Conservation (phyloP, 2,329 filamentous ascomycete species). For the Colletotrichum musae region DNA sequence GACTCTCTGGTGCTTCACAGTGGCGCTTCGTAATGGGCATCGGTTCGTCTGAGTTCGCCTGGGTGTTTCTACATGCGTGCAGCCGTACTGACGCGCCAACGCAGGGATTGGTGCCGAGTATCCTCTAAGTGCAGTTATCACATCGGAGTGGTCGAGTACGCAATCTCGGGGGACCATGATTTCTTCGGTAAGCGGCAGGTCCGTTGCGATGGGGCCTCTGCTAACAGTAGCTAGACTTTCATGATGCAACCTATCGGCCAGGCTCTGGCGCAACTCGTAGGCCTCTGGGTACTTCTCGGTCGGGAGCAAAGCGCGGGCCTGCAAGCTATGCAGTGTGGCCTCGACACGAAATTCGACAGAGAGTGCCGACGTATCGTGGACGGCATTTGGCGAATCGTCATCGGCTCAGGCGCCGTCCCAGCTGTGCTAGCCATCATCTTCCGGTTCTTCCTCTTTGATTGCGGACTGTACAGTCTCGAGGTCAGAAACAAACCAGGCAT, state of each 20-base stretch:
- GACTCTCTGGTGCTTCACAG: slow-evolving; percentile 41
- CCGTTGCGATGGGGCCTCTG: not conserved
- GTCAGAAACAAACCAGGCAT: slow-evolving; percentile 73
- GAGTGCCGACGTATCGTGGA: slow-evolving; percentile 66
- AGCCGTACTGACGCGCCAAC: not conserved
- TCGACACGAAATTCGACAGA: slow-evolving; percentile 59
- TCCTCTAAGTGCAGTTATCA: slow-evolving; percentile 77
- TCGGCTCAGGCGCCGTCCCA: slow-evolving; percentile 75
- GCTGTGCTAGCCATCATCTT: slow-evolving; percentile 76
- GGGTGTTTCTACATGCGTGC: not conserved
- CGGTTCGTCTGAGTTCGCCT: slow-evolving; percentile 48
- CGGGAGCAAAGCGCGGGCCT: slow-evolving; percentile 59
- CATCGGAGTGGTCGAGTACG: slow-evolving; percentile 75
- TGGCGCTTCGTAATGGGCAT: slow-evolving; percentile 70
- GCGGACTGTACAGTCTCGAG: slow-evolving; percentile 75
- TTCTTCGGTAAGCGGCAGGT: slow-evolving; percentile 64
- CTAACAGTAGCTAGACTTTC: slow-evolving; percentile 55
- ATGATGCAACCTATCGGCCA: slow-evolving; percentile 79
- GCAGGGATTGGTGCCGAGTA: slow-evolving; percentile 73
- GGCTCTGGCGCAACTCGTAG: slow-evolving; percentile 74
- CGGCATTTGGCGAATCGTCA: slow-evolving; percentile 76
- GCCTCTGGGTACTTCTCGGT: slow-evolving; percentile 66
- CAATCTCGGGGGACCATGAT: slow-evolving; percentile 78
- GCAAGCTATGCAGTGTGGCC: slow-evolving; percentile 62
- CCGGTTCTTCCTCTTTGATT: slow-evolving; percentile 77